A percentile compares a stretch with the other conserved stretches of the same genome.
These are phyloP conservation scores for Glycine soja DNA, from an alignment of 306 rosid species.

Conservation along the genomic window DNA sequence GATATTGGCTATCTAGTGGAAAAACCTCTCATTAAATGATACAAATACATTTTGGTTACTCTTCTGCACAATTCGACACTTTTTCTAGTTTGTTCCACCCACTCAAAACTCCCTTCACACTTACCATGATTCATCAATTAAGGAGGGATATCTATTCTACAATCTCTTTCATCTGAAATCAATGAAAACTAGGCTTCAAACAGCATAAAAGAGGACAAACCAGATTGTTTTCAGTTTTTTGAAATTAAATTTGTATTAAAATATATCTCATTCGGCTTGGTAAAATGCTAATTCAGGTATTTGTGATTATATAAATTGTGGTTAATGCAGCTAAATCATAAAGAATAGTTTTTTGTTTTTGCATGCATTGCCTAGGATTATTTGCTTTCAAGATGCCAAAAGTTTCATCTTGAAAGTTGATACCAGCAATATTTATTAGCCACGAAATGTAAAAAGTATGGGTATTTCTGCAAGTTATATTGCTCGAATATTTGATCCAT, in stretches of 20 bases:
- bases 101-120: slow-evolving; percentile 1
- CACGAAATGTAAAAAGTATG: no score
- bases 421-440: background rate
- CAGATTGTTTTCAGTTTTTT: background rate
- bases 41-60: background rate
- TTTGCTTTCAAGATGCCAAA: background rate
- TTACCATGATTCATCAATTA: background rate
- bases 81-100: background rate
- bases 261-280: background rate
- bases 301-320: no score
- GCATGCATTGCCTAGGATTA: background rate
- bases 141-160: background rate
- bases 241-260: background rate
- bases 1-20: background rate
- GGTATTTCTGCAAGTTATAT: slow-evolving; percentile 19
- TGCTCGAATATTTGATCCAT: background rate
- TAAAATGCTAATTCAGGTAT: no score
- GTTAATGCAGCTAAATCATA: background rate
- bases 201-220: background rate
- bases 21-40: background rate
- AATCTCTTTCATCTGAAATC: background rate
- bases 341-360: background rate
- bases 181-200: no score
- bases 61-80: background rate
- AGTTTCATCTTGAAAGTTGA: background rate